Percentiles rank a stretch among this genome's conserved stretches.
Conservation (phyloP, 2,329 filamentous ascomycete species). For the Paecilomyces sp. region DNA sequence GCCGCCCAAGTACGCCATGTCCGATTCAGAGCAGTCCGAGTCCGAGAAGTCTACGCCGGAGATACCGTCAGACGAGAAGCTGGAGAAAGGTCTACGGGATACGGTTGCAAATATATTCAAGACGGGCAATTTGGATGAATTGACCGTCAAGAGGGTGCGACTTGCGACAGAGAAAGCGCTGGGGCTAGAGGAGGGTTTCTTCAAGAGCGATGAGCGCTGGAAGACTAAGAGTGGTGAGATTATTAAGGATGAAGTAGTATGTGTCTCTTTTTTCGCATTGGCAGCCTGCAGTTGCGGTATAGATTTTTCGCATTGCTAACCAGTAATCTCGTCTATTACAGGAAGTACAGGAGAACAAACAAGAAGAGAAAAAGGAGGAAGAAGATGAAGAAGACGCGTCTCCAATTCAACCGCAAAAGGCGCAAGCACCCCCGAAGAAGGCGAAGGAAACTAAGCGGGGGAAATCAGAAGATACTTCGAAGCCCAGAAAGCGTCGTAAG, state of each 20-base stretch:
- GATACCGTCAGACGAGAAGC: conserved; percentile 21
- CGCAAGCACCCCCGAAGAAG: conserved; percentile 12
- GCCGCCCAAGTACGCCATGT: conserved; percentile 23
- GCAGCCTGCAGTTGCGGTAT: background rate
- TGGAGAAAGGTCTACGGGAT: conserved; percentile 34
- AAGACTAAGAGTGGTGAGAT: conserved; percentile 47
- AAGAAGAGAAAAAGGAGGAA: conserved; percentile 5
- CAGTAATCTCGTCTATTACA: conserved; percentile 9
- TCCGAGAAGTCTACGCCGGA: conserved; percentile 13
- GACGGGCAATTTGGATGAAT: conserved; percentile 39
- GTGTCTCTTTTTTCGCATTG: conserved; percentile 8
- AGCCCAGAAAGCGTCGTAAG: conserved; percentile 29
- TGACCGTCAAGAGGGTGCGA: conserved; percentile 53
- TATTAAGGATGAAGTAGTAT: conserved; percentile 47
- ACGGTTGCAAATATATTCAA: conserved; percentile 29
- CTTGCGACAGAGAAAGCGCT: conserved; percentile 45
- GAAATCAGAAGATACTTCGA: conserved; percentile 12
- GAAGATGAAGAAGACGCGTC: conserved; percentile 6
- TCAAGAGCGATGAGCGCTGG: conserved; percentile 49
- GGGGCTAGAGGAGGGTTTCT: conserved; percentile 46
- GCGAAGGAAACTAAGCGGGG: conserved; percentile 19
- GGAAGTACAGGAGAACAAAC: conserved; percentile 23
- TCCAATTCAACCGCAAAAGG: conserved; percentile 6
- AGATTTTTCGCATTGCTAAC: background rate
- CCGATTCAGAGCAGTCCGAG: conserved; percentile 23